Evolutionary conservation across 208 protist species (phyloP).

Genomic region (Trypanosoma brucei): DNA sequence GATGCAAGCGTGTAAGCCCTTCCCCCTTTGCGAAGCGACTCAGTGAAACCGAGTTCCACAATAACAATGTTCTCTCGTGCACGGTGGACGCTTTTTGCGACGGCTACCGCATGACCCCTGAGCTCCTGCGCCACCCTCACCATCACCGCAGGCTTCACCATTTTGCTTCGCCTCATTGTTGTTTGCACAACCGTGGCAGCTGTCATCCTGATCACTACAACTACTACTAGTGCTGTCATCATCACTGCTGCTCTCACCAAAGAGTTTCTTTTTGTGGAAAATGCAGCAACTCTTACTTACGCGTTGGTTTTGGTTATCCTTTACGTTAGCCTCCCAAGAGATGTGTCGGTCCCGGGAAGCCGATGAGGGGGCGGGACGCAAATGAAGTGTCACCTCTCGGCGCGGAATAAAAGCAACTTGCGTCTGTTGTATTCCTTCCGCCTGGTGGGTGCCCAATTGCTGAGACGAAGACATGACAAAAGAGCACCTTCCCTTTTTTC

Average conservation of each 20-base stretch:
- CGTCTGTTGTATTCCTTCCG: background rate
- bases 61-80: constrained; percentile 65
- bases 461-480: background rate
- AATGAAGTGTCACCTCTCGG: constrained; percentile 26
- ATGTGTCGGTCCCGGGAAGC: constrained; percentile 22
- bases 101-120: background rate
- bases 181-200: constrained; percentile 8
- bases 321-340: constrained; percentile 52
- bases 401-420: constrained; percentile 16
- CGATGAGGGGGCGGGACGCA: constrained; percentile 15
- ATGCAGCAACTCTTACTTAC: constrained; percentile 86
- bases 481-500: background rate
- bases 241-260: constrained; percentile 79
- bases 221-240: constrained; percentile 30
- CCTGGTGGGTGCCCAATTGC: background rate
- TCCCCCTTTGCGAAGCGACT: background rate
- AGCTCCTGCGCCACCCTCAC: background rate
- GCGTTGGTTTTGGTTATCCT: constrained; percentile 58
- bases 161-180: background rate
- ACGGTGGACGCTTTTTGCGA: constrained; percentile 22
- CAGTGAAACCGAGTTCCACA: constrained; percentile 70
- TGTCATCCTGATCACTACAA: background rate
- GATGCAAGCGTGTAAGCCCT: too few relatives aligned
- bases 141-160: background rate
- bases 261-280: constrained; percentile 87